phyloP scores from a whole-genome alignment of 176 grass and related monocot genomes.

The Calamus simplicifolius region DNA sequence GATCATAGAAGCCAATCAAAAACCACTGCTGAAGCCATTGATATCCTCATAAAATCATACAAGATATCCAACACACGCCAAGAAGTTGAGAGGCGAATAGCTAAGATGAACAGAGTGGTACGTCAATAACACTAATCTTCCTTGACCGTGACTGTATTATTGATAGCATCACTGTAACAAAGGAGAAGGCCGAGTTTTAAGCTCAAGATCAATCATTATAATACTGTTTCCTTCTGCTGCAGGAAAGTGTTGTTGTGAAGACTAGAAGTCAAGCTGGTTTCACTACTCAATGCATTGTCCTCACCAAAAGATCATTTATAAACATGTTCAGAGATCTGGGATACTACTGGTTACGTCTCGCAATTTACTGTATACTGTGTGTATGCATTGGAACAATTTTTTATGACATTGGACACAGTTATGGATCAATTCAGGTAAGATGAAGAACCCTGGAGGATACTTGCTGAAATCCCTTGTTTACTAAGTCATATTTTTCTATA shows the following conservation, averaged over 20 bases:
- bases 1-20: slow-evolving; percentile 11
- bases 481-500: too few relatives aligned
- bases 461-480: too few relatives aligned
- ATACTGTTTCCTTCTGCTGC: not conserved
- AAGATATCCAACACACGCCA: slow-evolving; percentile 8
- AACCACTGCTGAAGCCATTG: slow-evolving; percentile 34
- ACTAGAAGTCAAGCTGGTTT: slow-evolving; percentile 30
- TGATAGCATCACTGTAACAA: not conserved
- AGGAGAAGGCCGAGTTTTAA: not conserved
- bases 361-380: slow-evolving; percentile 27
- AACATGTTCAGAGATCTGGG: slow-evolving; percentile 51
- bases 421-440: slow-evolving; percentile 40
- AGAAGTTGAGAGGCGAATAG: slow-evolving; percentile 18
- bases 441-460: too few relatives aligned
- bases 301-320: slow-evolving; percentile 38
- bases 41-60: slow-evolving; percentile 25
- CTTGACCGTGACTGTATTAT: not conserved
- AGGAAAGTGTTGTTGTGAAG: slow-evolving; percentile 27
- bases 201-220: not conserved
- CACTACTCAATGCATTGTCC: slow-evolving; percentile 23
- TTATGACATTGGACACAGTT: slow-evolving; percentile 23
- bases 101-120: slow-evolving; percentile 25
- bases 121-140: not conserved
- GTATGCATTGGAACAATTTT: slow-evolving; percentile 51
- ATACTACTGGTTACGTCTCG: slow-evolving; percentile 55